Percentiles rank a stretch among this genome's conserved stretches.
Evolutionary conservation across 2,329 filamentous ascomycete genomes (phyloP).

Genomic region (Cladosporium cucumerinum): DNA sequence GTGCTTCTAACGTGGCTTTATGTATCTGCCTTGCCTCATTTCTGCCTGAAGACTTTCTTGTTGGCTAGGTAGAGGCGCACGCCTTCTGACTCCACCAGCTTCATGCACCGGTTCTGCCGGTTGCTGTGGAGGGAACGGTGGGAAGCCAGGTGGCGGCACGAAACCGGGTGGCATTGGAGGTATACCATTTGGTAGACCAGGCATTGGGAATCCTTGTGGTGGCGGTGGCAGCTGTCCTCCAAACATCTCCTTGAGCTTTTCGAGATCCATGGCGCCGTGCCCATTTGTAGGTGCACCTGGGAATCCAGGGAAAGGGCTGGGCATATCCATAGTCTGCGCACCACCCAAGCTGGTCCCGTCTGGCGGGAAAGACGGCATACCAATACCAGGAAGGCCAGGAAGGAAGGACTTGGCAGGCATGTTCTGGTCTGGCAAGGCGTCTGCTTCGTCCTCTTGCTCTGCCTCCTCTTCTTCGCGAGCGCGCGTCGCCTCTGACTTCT

Average conservation of each 20-base stretch:
- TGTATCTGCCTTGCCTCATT: slow-evolving; percentile 58
- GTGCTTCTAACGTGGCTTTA: slow-evolving; percentile 36
- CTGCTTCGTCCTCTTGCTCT: slow-evolving; percentile 87
- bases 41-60: slow-evolving; percentile 77
- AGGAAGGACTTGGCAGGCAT: slow-evolving; percentile 61
- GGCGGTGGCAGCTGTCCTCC: slow-evolving; percentile 31
- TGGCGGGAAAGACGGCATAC: slow-evolving; percentile 30
- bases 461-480: slow-evolving; percentile 90
- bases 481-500: slow-evolving; percentile 72
- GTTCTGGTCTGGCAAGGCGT: slow-evolving; percentile 87
- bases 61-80: slow-evolving; percentile 76
- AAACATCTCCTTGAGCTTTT: slow-evolving; percentile 32
- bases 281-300: slow-evolving; percentile 26
- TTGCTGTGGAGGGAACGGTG: slow-evolving; percentile 29
- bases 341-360: slow-evolving; percentile 46
- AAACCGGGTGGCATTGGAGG: slow-evolving; percentile 31
- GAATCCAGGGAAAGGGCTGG: slow-evolving; percentile 25
- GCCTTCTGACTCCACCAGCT: slow-evolving; percentile 47
- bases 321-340: slow-evolving; percentile 30
- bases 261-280: slow-evolving; percentile 28
- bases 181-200: slow-evolving; percentile 21
- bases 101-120: slow-evolving; percentile 1
- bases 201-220: slow-evolving; percentile 22
- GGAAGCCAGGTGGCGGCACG: slow-evolving; percentile 35
- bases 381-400: slow-evolving; percentile 59